Base-by-base conservation (phyloP, 2,329 filamentous ascomycete species). In the Drechslera avenae region DNA sequence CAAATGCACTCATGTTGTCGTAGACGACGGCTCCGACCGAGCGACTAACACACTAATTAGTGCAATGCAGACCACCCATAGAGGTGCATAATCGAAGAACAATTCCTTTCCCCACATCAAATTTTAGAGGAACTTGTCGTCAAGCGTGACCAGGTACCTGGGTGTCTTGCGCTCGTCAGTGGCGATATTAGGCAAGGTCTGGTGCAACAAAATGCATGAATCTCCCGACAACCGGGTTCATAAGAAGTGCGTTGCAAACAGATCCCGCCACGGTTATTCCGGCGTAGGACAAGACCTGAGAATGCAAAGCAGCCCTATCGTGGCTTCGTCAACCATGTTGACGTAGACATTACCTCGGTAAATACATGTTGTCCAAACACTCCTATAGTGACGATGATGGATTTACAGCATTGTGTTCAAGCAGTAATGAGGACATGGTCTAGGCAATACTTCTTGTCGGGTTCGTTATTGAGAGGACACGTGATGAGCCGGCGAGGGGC, bases 141-240 rank as follows among this genome's bases (percentile, higher is more conserved):
- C 33, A 59, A 67, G 63, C 66, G 51, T 26, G 53, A 57, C 52
- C 60, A 37, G 66, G 64, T 71, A 59, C 42, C 55, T 57, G 68
- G 67, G 55, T 54, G 34, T 45, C 34, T 41, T 46, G 56, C 64
- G 62, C 64, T 71, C 67, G 64, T 59, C 64, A 63, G 54, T 55
- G 50, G 59, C 56, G 55, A 62, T 52, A 54, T 50, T 59, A 58
- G 45, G 34, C 57, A 51, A 58, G 46, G 26, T 31, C 36, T 52
- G 35, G 64, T 68, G 50, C 52, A 57, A 67, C 62, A 36, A 42
- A 47, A 52, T 60, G 57, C 57, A 57, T 49, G 54, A 58, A 48
- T 46, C 39, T 55, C 66, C 69, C 69, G 62, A 52, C 41, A 65
- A 70, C 67, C 68, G 54, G 69, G 66, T 67, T 46, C 26, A 39